These are phyloP conservation scores for Blastobotrys elegans DNA, from an alignment of 1,139 yeast genomes.

Conservation along the genomic window DNA sequence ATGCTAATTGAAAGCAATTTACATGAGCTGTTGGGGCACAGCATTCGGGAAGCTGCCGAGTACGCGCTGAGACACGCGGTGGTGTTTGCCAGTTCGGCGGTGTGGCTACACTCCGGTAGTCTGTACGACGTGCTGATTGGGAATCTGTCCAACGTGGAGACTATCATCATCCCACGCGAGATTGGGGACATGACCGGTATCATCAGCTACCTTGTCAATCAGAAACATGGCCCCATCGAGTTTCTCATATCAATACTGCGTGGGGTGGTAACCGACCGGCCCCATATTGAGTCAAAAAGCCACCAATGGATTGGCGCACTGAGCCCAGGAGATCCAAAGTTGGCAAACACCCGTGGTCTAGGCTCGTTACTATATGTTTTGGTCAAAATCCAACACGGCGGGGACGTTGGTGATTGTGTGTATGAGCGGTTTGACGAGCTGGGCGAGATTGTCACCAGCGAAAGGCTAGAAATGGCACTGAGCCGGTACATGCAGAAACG, in stretches of 20 bases:
- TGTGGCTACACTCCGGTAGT: neutral
- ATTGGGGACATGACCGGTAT: neutral
- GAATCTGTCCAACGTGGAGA: neutral
- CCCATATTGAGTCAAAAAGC: neutral
- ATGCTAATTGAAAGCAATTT: neutral
- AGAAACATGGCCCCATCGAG: slow-evolving; percentile 2
- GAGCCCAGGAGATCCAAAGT: slow-evolving; percentile 2
- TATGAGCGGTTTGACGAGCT: neutral
- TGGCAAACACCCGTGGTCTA: neutral
- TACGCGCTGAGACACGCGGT: slow-evolving; percentile 6
- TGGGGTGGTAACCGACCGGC: neutral
- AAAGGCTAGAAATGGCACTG: neutral
- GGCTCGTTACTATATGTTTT: neutral
- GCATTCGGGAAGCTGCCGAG: neutral
- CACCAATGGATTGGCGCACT: slow-evolving; percentile 1
- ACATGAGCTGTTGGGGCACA: neutral
- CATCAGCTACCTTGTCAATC: neutral
- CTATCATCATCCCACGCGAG: neutral
- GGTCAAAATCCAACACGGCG: neutral
- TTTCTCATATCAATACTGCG: neutral
- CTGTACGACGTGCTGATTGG: slow-evolving; percentile 3
- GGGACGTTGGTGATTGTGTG: neutral
- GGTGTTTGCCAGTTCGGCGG: neutral
- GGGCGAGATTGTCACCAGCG: neutral
- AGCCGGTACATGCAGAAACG: neutral